Evolutionary conservation across 495 filamentous ascomycete genomes (phyloP), one percentile per base, ranked within the genome.

Genomic region (Penicillium manginii): DNA sequence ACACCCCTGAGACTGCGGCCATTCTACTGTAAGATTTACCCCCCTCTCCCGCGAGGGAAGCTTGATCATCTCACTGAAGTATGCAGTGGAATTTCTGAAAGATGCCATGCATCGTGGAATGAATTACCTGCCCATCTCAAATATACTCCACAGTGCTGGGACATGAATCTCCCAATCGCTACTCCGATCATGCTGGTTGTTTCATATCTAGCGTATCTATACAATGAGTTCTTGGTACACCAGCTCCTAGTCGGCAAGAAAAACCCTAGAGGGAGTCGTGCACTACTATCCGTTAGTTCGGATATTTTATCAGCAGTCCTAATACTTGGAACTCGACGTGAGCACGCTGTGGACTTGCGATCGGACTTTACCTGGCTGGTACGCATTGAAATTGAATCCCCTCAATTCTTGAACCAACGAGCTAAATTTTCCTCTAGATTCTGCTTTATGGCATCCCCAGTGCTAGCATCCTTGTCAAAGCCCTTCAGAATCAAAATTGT

Each of bases 181-280:
- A 67, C 71, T 6, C 58, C 59, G 9, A 60, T 78, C 14, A 77
- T 78, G 55, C 52, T 75, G 7, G 71, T 69, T 4, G 58, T 70
- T 4, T 66, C 73, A 1, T 73, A 72, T 29, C 64, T 78, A 2
- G 67, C 71, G 14, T 77, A 78, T 52, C 69, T 76, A 0, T 73
- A 76, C 29, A 80, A 80, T 51, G 69, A 78, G 17, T 73, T 82
- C 35, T 71, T 81, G 21, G 67, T 81, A 8, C 74, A 82, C 33
- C 63, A 73, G 14, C 70, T 82, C 0, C 62, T 82, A 23, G 73
- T 73, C 6, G 73, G 73, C 23, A 75, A 77, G 50, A 61, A 39
- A 11, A 60, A 72, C 7, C 55, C 68, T 0, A 65, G 66, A 4
- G 74, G 70, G 7, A 69, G 65, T 19, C 51, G 66, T 0, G 65